Conservation (phyloP, 2,329 filamentous ascomycete species). For the Paecilomyces variotii region DNA sequence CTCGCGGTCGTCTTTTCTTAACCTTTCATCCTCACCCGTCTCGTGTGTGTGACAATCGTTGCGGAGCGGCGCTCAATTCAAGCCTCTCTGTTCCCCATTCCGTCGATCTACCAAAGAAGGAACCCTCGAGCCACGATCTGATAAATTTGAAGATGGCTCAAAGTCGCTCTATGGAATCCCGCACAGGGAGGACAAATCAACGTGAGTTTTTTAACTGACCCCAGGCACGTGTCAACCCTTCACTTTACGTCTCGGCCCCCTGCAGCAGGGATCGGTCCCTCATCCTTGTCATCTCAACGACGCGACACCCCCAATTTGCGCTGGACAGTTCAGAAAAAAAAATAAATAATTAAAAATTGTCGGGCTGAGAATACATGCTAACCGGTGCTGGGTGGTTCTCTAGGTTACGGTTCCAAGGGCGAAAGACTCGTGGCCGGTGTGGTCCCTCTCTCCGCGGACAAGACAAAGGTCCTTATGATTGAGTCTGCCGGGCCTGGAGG, state of each 20-base stretch:
- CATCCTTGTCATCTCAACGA: neutral
- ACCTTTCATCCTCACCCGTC: neutral
- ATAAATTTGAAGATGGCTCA: conserved; percentile 28
- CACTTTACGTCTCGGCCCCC: neutral
- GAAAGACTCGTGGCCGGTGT: conserved; percentile 93
- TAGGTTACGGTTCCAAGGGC: conserved; percentile 86
- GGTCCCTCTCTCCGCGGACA: conserved; percentile 80
- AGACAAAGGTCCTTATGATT: conserved; percentile 82
- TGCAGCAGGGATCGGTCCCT: neutral
- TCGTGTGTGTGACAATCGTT: neutral
- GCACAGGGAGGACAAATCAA: conserved; percentile 42
- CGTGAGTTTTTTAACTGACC: conserved; percentile 31
- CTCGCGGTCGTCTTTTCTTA: neutral
- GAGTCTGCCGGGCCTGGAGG: conserved; percentile 84
- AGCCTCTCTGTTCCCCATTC: conserved; percentile 1
- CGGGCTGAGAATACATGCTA: neutral
- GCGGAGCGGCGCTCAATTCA: neutral
- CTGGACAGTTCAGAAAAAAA: neutral
- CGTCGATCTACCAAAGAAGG: neutral
- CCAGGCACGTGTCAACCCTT: conserved; percentile 14
- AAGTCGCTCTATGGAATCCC: conserved; percentile 39
- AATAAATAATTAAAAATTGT: neutral
- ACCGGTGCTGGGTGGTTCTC: neutral
- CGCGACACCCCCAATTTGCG: neutral
- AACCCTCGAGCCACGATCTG: neutral